phyloP scores from a whole-genome alignment of 129 eudicot species.

The Arctium lappa region DNA sequence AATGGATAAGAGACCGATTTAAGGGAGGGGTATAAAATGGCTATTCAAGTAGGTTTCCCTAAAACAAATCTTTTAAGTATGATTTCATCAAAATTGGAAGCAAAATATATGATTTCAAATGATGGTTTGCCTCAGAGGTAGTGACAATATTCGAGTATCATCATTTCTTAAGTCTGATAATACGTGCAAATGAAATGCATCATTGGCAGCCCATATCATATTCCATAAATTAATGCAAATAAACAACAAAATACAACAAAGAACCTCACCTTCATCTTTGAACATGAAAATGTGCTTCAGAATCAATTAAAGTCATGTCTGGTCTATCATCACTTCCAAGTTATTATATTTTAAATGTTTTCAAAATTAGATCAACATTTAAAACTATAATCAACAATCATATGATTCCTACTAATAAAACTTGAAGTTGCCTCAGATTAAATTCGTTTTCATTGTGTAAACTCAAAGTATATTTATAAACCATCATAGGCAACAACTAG shows the following conservation, averaged over 20 bases:
- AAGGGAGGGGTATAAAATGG: no score
- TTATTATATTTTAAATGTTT: no score
- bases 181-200: constrained; percentile 38
- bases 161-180: constrained; percentile 54
- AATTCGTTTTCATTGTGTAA: constrained; percentile 34
- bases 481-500: constrained; percentile 54
- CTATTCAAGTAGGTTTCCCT: no score
- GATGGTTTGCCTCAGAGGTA: constrained; percentile 75
- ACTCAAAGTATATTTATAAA: constrained; percentile 78
- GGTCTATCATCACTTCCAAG: constrained; percentile 58
- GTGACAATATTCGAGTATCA: constrained; percentile 71
- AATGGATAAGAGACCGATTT: no score
- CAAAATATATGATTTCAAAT: no score
- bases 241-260: not conserved
- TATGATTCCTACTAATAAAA: not conserved
- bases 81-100: no score
- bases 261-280: no score
- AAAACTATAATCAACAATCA: not conserved
- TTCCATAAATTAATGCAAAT: not conserved
- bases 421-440: constrained; percentile 50
- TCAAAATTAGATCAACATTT: no score
- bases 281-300: not conserved
- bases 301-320: constrained; percentile 79
- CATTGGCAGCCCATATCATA: constrained; percentile 39
- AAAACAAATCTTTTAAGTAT: no score